Base-by-base conservation (phyloP, 352 stramenopile species). In the Globisporangium nagaii region DNA sequence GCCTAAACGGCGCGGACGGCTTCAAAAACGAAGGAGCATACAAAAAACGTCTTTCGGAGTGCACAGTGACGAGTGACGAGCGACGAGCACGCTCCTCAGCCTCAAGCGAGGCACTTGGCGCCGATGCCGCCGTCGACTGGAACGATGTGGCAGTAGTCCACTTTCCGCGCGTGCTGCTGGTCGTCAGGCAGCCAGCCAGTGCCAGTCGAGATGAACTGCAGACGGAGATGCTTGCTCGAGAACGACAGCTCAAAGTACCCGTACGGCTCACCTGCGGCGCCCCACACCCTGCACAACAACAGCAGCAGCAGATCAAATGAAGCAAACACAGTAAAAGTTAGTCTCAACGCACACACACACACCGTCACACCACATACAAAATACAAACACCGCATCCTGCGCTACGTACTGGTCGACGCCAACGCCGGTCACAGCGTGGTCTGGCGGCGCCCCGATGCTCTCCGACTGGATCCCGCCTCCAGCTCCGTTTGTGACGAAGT, bases 201-300 rank as follows among this genome's bases (percentile, higher is more conserved):
- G 27, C 53, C 53, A 9, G 53, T 60, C 13, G 53, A 60, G 53
- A 81, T 68, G 42, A 86, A 87, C 34, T 79, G 67, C 45, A 87
- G 41, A 31, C 70, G 71, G 53, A 86, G 73, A 37, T 83, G 61
- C 40, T 73, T 32, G 20, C 57, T 60, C 13, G 58, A 58, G 48
- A 89, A 89, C 15, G 73, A 86, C 42, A 89, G 56, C 62, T 89
- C 75, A 31, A 87, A 84, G 58, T 82, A 85, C 1, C 75, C 75
- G 50, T 89, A 89, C 1, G 75, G 78, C 0, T 71, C 56, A 42
- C 75, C 74, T 13, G 59, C 62, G 0, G 70, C 75, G 19, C 54
- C 64, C 78, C 75, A 86, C 13, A 84, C 55, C 25, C 66, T 65
- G 31, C 19, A 28, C n/a, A 47, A 56, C 25, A 40, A 31, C 22